Evolutionary conservation across 177 flowering plant genomes (phyloP).

Genomic region (Vitis hybrid): DNA sequence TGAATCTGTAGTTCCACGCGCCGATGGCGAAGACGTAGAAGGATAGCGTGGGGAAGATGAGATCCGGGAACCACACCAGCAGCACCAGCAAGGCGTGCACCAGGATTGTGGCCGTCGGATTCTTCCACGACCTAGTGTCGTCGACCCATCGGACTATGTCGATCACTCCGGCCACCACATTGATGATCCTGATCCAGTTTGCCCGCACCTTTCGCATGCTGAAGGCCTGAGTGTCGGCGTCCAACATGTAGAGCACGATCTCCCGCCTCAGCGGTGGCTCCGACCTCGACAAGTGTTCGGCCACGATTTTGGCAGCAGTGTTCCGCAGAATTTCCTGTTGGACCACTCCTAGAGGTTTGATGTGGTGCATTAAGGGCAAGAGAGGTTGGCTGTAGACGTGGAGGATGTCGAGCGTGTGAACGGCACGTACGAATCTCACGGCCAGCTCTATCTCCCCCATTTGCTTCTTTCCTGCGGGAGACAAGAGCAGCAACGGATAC

Average conservation of each 20-base stretch:
- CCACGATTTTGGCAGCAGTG: constrained; percentile 47
- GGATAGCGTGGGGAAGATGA: constrained; percentile 64
- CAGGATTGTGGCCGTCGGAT: constrained; percentile 68
- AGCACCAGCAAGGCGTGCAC: constrained; percentile 76
- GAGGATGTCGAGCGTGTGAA: constrained; percentile 58
- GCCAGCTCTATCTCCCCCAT: constrained; percentile 90
- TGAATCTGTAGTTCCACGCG: constrained; percentile 71
- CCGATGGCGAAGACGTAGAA: constrained; percentile 74
- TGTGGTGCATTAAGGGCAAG: constrained; percentile 82
- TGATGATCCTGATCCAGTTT: constrained; percentile 73
- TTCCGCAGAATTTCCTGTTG: constrained; percentile 67
- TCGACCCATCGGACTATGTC: constrained; percentile 71
- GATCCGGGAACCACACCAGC: constrained; percentile 86
- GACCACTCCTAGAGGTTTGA: constrained; percentile 62
- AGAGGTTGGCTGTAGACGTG: constrained; percentile 75
- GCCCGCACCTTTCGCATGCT: constrained; percentile 87
- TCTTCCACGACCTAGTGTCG: constrained; percentile 76
- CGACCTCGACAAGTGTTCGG: constrained; percentile 61
- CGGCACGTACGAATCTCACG: constrained; percentile 51
- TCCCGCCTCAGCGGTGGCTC: constrained; percentile 81
- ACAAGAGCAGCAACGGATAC: constrained; percentile 58
- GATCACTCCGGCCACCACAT: constrained; percentile 45
- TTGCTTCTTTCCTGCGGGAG: constrained; percentile 52
- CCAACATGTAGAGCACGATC: constrained; percentile 79
- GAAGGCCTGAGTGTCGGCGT: constrained; percentile 59